A percentile compares a stretch with the other conserved stretches of the same genome.
phyloP scores from a whole-genome alignment of 2,329 filamentous ascomycete species.

The Stagonosporopsis cucurbitacearum region DNA sequence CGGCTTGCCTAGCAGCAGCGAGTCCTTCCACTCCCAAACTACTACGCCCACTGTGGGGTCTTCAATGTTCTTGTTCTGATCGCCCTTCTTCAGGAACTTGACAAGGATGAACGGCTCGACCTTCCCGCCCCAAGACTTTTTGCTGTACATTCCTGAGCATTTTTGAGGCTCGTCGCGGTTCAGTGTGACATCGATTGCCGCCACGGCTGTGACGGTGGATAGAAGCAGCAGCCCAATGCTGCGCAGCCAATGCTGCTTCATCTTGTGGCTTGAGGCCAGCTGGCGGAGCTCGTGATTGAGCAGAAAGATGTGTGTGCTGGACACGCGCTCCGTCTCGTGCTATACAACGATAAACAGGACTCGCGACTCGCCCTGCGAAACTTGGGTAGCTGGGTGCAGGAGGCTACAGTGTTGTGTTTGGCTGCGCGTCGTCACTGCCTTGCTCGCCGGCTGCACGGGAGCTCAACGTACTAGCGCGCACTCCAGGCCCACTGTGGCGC shows the following conservation, averaged over 20 bases:
- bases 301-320: neutral
- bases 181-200: constrained; percentile 47
- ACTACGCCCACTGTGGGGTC: constrained; percentile 83
- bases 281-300: constrained; percentile 30
- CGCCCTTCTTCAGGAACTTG: constrained; percentile 70
- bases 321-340: neutral
- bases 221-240: constrained; percentile 43
- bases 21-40: constrained; percentile 94
- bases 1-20: constrained; percentile 75
- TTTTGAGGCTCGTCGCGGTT: constrained; percentile 72
- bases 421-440: constrained; percentile 33
- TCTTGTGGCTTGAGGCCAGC: constrained; percentile 39
- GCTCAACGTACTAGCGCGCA: neutral
- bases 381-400: constrained; percentile 12
- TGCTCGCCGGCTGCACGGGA: constrained; percentile 11
- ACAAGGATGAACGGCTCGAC: constrained; percentile 88
- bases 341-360: neutral
- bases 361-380: neutral
- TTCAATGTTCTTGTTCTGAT: constrained; percentile 61
- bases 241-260: constrained; percentile 37
- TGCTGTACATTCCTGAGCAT: constrained; percentile 95
- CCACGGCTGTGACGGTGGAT: constrained; percentile 40
- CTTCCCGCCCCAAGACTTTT: constrained; percentile 83
- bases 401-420: constrained; percentile 21
- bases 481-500: constrained; percentile 6